Evolutionary conservation across 495 filamentous ascomycete species (phyloP), one percentile per base, ranked within the genome.

Genomic region (Hypoxylon intermedium): DNA sequence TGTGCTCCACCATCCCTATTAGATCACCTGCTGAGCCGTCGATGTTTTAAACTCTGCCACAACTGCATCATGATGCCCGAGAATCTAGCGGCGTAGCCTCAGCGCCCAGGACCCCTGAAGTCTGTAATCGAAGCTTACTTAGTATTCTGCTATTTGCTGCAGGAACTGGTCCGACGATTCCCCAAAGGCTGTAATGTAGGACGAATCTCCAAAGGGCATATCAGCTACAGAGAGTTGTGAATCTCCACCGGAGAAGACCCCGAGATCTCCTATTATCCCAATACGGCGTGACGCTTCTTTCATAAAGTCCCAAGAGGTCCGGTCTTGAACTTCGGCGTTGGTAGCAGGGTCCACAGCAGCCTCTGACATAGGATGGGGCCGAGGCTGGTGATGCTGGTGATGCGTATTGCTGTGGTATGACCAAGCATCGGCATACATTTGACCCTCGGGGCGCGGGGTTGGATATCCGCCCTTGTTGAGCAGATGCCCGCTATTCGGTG

Each of bases 191-290:
- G 61, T 60, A 7, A 60, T 60, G 9, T 60, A 58, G 18, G 49
- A 38, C 16, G 46, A 54, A n/a, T 67, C 53, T n/a, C 49, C 60
- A 19, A 69, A 72, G 6, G 60, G 54, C 63, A 67, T 62, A 6
- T 67, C 66, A 15, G 48, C 34, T 4, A 57, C 45, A 16, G 56
- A 23, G 34, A 64, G 45, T 6, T 68, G 58, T 7, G 65, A 58
- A 2, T 70, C 52, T 0, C 77, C 77, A 51, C 73, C 70, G 28
- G 77, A 70, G 53, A 79, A 79, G 45, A 70, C 68, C 38, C 72
- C 71, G 3, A 78, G 64, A 12, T 75, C 74, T 1, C 77, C 77
- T 6, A 75, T 74, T 21, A 56, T 55, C 20, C 51, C 67, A 45
- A 58, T 61, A 23, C 76, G 72, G 65, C 57, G 74, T 11, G 52